Evolutionary conservation across 2,329 filamentous ascomycete genomes (phyloP).

Genomic region (Diaporthe ilicicola): DNA sequence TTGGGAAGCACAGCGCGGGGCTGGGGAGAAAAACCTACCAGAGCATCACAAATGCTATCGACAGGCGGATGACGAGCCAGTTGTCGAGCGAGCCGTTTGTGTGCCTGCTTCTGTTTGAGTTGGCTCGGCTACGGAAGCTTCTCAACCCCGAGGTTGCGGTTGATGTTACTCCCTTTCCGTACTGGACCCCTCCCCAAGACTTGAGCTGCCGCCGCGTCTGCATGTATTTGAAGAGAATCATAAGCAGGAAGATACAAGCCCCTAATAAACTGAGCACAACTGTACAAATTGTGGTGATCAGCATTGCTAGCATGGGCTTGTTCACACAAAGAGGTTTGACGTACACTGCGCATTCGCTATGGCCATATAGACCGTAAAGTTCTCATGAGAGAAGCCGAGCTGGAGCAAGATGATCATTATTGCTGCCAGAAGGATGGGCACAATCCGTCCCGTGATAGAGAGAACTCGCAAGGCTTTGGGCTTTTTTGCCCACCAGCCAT

Average conservation of each 20-base stretch:
- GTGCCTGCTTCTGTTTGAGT: not conserved
- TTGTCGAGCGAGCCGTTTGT: conserved; percentile 23
- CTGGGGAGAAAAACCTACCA: conserved; percentile 12
- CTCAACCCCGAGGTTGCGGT: not conserved
- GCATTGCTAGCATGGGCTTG: not conserved
- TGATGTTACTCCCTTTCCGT: not conserved
- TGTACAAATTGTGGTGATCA: not conserved
- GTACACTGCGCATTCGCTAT: conserved; percentile 30
- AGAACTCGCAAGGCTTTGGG: not conserved
- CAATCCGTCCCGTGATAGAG: conserved; percentile 18
- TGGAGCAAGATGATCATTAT: conserved; percentile 27
- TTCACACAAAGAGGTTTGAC: not conserved
- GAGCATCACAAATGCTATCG: conserved; percentile 28
- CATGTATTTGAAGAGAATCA: conserved; percentile 31
- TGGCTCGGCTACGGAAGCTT: conserved; percentile 15
- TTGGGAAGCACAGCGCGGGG: not conserved
- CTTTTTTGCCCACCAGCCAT: conserved; percentile 31
- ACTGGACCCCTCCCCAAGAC: conserved; percentile 18
- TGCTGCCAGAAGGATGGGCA: conserved; percentile 17
- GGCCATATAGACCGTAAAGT: conserved; percentile 19
- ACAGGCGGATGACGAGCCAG: conserved; percentile 31
- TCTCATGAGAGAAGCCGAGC: conserved; percentile 21
- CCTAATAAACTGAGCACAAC: conserved; percentile 26
- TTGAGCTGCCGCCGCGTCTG: conserved; percentile 25
- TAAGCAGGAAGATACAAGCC: conserved; percentile 27